These are phyloP conservation scores for Arxiozyma slooffiae DNA, from an alignment of 1,139 yeast genomes.

Conservation along the genomic window DNA sequence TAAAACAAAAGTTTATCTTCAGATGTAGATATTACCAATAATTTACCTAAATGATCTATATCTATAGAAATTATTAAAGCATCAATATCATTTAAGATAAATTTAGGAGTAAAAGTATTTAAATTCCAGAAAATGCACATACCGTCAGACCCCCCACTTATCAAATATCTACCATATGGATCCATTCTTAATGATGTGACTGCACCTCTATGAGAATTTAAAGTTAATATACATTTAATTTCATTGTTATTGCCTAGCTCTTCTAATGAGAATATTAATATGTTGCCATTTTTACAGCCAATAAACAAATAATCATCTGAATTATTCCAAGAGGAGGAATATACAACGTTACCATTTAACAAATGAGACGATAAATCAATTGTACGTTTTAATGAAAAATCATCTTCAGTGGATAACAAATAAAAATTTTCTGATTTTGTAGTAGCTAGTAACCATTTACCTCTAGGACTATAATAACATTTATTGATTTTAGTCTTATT, in stretches of 20 bases:
- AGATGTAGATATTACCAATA: slow-evolving; percentile 40
- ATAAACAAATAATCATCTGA: slow-evolving; percentile 26
- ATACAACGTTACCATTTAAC: slow-evolving; percentile 10
- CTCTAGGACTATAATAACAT: slow-evolving; percentile 42
- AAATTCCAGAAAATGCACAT: slow-evolving; percentile 55
- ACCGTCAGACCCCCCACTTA: slow-evolving; percentile 64
- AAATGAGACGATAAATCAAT: slow-evolving; percentile 9
- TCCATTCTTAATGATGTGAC: slow-evolving; percentile 45
- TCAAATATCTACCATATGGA: slow-evolving; percentile 47
- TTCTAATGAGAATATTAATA: slow-evolving; percentile 31
- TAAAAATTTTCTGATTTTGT: slow-evolving; percentile 31
- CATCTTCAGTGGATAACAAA: slow-evolving; percentile 20
- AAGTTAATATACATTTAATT: slow-evolving; percentile 22
- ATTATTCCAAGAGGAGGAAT: slow-evolving; percentile 29
- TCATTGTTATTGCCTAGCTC: slow-evolving; percentile 9
- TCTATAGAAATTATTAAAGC: slow-evolving; percentile 41
- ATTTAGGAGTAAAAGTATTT: slow-evolving; percentile 36
- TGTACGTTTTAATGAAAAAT: slow-evolving; percentile 14
- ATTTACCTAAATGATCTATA: slow-evolving; percentile 38
- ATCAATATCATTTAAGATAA: slow-evolving; percentile 41
- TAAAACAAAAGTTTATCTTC: slow-evolving; percentile 36
- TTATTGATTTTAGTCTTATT: slow-evolving; percentile 30
- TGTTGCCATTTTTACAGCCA: slow-evolving; percentile 34
- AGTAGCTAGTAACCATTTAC: slow-evolving; percentile 42
- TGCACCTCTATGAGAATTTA: slow-evolving; percentile 46